Conservation (phyloP, 805 yeast species). For the Cyberlindnera galapagoensis region DNA sequence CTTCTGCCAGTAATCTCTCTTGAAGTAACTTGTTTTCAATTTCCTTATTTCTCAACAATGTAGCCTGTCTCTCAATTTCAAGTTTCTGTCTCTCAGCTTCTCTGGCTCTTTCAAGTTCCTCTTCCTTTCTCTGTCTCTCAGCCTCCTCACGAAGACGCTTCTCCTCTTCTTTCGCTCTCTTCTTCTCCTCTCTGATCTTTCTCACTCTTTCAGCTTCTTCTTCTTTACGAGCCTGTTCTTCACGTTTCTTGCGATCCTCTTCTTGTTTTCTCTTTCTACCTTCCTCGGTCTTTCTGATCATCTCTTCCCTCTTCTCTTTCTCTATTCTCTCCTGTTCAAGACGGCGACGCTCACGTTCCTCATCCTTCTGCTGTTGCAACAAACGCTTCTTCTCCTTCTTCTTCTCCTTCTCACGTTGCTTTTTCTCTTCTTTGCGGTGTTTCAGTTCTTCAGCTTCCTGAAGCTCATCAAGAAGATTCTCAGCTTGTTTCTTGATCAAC, state of each 20-base stretch:
- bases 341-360: conserved; percentile 40
- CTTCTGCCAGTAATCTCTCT: conserved; percentile 2
- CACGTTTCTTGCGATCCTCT: conserved; percentile 34
- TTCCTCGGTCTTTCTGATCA: conserved; percentile 37
- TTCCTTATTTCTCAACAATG: not conserved
- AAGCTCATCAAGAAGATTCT: conserved; percentile 56
- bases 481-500: conserved; percentile 68
- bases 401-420: conserved; percentile 50
- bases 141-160: conserved; percentile 27
- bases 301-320: conserved; percentile 29
- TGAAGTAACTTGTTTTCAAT: conserved; percentile 3
- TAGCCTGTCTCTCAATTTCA: conserved; percentile 1
- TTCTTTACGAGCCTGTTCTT: conserved; percentile 30
- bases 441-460: conserved; percentile 63
- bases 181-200: conserved; percentile 23
- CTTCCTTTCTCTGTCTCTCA: conserved; percentile 13
- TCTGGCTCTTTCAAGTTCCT: conserved; percentile 3
- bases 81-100: conserved; percentile 3
- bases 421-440: conserved; percentile 61
- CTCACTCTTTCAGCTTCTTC: conserved; percentile 32
- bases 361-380: conserved; percentile 51
- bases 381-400: conserved; percentile 62
- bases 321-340: conserved; percentile 34
- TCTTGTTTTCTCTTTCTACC: conserved; percentile 34
- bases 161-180: conserved; percentile 33